phyloP scores from a whole-genome alignment of 2,329 filamentous ascomycete genomes.

The Cladophialophora bantiana region DNA sequence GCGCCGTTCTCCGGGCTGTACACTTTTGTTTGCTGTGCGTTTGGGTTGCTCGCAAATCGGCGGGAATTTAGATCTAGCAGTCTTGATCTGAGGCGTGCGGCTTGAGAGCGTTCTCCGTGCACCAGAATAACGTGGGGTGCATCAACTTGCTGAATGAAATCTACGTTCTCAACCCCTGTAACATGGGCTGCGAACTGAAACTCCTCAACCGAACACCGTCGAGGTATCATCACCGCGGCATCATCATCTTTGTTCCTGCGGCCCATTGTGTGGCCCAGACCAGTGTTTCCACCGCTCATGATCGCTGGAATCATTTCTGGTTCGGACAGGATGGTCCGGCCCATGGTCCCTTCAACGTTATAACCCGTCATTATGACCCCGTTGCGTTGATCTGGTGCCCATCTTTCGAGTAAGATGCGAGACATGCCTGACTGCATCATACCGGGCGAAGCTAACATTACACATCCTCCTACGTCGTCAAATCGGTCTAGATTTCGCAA shows the following conservation, averaged over 20 bases:
- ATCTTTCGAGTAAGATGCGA: conserved; percentile 88
- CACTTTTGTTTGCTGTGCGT: conserved; percentile 83
- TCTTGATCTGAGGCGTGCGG: conserved; percentile 96
- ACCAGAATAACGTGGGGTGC: conserved; percentile 96
- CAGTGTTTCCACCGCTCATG: conserved; percentile 75
- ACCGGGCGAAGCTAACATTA: conserved; percentile 96
- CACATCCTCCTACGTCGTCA: conserved; percentile 92
- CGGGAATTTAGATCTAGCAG: conserved; percentile 84
- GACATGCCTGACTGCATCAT: conserved; percentile 98
- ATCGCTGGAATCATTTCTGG: conserved; percentile 94
- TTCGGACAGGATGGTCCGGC: conserved; percentile 91
- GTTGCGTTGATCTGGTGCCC: conserved; percentile 95
- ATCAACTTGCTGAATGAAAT: conserved; percentile 93
- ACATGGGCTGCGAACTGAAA: conserved; percentile 97
- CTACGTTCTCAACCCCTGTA: conserved; percentile 91
- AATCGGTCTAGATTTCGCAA: conserved; percentile 93
- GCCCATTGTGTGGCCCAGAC: conserved; percentile 61
- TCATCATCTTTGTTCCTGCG: conserved; percentile 70
- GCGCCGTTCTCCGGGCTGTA: conserved; percentile 95
- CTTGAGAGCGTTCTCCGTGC: conserved; percentile 96
- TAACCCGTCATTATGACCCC: conserved; percentile 99
- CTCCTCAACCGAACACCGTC: conserved; percentile 91
- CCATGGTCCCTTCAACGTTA: conserved; percentile 98
- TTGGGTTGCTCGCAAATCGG: conserved; percentile 56
- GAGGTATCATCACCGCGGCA: conserved; percentile 86